Base-by-base conservation (phyloP, 495 filamentous ascomycete genomes). In the Daldinia bambusicola region DNA sequence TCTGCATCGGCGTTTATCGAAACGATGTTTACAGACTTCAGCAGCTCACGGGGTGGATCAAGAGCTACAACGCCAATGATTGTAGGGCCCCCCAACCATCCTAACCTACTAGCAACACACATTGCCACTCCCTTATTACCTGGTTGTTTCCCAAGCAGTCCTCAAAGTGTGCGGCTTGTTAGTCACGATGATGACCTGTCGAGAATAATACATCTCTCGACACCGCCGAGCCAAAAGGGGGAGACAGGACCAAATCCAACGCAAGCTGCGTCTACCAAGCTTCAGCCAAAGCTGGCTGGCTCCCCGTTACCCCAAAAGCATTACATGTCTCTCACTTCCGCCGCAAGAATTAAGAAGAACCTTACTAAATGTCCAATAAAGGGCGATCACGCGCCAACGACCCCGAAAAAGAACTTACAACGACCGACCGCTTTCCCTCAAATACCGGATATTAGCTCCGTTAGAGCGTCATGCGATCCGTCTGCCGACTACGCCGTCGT, bases 401-500 rank as follows among this genome's bases (percentile, higher is more conserved):
- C 85, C 38, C 85, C 88, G 12, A 87, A 88, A 52, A 84, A 88
- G 34, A 72, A 85, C n/a, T 82, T 87, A 22, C 86, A 89, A 66
- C 85, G 88, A 64, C 86, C 89, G 0, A 91, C 86, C 22, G 80
- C 84, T 0, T 79, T 93, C 1, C 93, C 94, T 0, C 87, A 90
- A 59, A 81, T 85, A 3, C 95, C 95, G 9, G 88, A 93, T 71
- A 88, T 97, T 59, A 87, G 86, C 78, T 84, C 91, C 57, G 79
- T 97, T 9, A 80, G 84, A 9, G 79, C 94, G 0, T 85, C 89
- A 5, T 82, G 89, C 64, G 93, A 95, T 61, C 81, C 85, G 0
- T 87, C 87, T 22, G 86, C 92, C 61, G 93, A 98, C 67, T 98
- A 97, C 74, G 90, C 93, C 4, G 89, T 99, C 63, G 77, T 99